These are phyloP conservation scores for Xylaria sp. DNA, from an alignment of 2,329 filamentous ascomycete species.

Conservation along the genomic window DNA sequence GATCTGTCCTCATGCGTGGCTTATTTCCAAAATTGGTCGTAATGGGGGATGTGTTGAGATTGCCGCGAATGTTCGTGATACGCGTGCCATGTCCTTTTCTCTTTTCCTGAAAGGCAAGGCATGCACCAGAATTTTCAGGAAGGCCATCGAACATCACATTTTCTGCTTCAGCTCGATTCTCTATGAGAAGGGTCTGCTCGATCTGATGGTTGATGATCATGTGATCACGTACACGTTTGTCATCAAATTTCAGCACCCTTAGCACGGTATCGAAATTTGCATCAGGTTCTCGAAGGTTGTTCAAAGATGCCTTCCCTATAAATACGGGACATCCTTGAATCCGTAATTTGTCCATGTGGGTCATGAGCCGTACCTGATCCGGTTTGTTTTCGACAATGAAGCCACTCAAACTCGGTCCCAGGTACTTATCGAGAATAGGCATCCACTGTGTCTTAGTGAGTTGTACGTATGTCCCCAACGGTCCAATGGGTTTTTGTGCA, in stretches of 20 bases:
- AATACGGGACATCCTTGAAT: constrained; percentile 63
- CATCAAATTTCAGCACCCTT: constrained; percentile 82
- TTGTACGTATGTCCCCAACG: constrained; percentile 81
- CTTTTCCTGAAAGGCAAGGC: constrained; percentile 74
- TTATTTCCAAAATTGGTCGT: constrained; percentile 60
- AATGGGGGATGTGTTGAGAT: constrained; percentile 50
- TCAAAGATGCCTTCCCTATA: constrained; percentile 69
- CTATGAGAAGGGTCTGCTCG: constrained; percentile 85
- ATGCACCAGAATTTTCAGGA: constrained; percentile 78
- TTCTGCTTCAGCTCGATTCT: constrained; percentile 73
- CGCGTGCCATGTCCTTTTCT: constrained; percentile 69
- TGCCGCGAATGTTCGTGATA: constrained; percentile 60
- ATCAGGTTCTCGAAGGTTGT: constrained; percentile 78
- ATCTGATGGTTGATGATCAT: constrained; percentile 85
- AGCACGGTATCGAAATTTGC: constrained; percentile 79
- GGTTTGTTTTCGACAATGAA: constrained; percentile 84
- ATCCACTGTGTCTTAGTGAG: constrained; percentile 86
- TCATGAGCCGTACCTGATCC: constrained; percentile 76
- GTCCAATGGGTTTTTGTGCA: constrained; percentile 79
- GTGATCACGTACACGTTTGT: constrained; percentile 80
- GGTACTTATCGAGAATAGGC: constrained; percentile 78
- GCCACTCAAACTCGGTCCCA: constrained; percentile 75
- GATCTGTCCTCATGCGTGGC: constrained; percentile 84
- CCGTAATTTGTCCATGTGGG: constrained; percentile 69
- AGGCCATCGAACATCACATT: constrained; percentile 73